Percentiles rank a stretch among this genome's conserved stretches.
Evolutionary conservation across 2,329 filamentous ascomycete species (phyloP).

Genomic region (Nannizziopsis barbatae): DNA sequence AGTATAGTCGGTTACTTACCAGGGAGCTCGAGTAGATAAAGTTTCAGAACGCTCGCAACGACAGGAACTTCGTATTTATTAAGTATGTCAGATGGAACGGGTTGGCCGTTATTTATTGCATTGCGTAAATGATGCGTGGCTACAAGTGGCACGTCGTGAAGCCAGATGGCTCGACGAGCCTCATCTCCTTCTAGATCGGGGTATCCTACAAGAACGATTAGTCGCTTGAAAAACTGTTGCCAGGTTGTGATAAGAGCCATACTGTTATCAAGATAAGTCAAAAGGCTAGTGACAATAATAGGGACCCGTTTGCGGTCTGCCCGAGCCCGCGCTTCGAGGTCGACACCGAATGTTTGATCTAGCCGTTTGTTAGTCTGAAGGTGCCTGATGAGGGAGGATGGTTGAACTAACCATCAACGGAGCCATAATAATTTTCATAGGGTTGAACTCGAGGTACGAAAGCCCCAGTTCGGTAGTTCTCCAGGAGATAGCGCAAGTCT

Average conservation of each 20-base stretch:
- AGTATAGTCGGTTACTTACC: slow-evolving; percentile 48
- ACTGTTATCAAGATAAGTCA: slow-evolving; percentile 88
- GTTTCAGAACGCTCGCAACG: slow-evolving; percentile 80
- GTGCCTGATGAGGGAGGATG: no score
- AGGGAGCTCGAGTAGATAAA: slow-evolving; percentile 89
- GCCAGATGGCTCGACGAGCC: slow-evolving; percentile 82
- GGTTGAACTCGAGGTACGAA: slow-evolving; percentile 83
- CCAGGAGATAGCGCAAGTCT: slow-evolving; percentile 83
- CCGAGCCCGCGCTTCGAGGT: slow-evolving; percentile 86
- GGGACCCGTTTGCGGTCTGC: slow-evolving; percentile 94
- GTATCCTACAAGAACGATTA: slow-evolving; percentile 49
- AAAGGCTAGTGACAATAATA: slow-evolving; percentile 76
- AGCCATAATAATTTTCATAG: slow-evolving; percentile 99
- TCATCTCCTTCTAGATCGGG: slow-evolving; percentile 96
- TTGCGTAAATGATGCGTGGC: slow-evolving; percentile 76
- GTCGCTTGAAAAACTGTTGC: neutral
- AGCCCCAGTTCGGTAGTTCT: slow-evolving; percentile 91
- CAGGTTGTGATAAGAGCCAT: slow-evolving; percentile 18
- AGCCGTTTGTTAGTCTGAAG: slow-evolving; percentile 3
- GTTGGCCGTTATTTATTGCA: slow-evolving; percentile 76
- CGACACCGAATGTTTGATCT: slow-evolving; percentile 95
- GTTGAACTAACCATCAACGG: slow-evolving; percentile 55
- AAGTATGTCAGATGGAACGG: slow-evolving; percentile 62
- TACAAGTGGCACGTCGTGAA: slow-evolving; percentile 76
- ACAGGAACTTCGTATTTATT: slow-evolving; percentile 88